Base-by-base conservation (phyloP, 2,329 filamentous ascomycete genomes). In the Trichoderma asperellum region DNA sequence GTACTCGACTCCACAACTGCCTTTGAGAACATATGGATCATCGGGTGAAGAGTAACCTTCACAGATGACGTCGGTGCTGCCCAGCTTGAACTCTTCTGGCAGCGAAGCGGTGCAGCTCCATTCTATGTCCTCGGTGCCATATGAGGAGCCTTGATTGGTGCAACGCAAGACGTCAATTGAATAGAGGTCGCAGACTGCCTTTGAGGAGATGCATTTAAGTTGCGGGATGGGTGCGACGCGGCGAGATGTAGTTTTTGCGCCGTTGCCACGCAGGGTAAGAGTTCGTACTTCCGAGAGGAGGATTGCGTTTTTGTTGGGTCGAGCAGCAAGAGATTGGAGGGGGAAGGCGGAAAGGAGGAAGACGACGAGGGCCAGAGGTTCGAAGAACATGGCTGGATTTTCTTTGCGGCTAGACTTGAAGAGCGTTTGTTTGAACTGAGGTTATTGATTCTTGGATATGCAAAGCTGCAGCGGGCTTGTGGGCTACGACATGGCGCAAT, bases 1-100 rank as follows among this genome's bases (percentile, higher is more conserved):
- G 80, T 98, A 98, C 81, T 97, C 93, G 29, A 97, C 94, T 16
- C 92, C 96, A 80, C 95, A 98, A 79, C 92, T 96, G 27, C 96
- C 96, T 76, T 92, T 94, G 66, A 98, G 82, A n/a, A 98, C 87
- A 79, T 93, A 96, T 0, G 89, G 88, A 78, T 98, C 96, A 58
- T 95, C 88, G 0, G 90, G 81, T 16, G 83, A 85, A 69, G 87
- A 83, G 81, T 97, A 98, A 12, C 96, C 95, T 77, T 99, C 95
- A 79, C 96, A 99, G 12, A 94, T 84, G 68, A 98, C 95, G 71
- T 98, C 94, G 12, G 95, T 97, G 71, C 87, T 86, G 69, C 93
- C 94, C 34, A 98, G 88, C 79, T 87, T 87, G 72, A 91, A 84
- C 75, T 89, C 86, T 27, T 84, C 81, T 0, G 89, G 89, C 18